These are phyloP conservation scores for Nicotiana otophora DNA, from an alignment of 257 asterid species.

Conservation along the genomic window DNA sequence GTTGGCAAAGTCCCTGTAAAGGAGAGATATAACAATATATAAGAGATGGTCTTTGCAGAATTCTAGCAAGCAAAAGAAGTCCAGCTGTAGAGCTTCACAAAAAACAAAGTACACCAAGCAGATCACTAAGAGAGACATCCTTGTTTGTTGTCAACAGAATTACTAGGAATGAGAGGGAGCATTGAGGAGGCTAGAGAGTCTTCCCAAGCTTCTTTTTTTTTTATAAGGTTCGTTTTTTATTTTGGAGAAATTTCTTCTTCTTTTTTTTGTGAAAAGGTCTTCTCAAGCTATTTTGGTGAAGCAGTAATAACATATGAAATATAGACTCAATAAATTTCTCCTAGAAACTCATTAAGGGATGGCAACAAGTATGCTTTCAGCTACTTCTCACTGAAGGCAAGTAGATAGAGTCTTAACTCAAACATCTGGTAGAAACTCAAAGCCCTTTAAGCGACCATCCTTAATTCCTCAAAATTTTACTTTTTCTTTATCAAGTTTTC, in stretches of 20 bases:
- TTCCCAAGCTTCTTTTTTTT: too few species aligned
- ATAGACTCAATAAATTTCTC: neutral
- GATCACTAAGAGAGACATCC: neutral
- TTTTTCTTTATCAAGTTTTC: too few species aligned
- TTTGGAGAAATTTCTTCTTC: too few species aligned
- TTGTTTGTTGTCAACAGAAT: neutral
- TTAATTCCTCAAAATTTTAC: neutral
- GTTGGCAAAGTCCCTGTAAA: neutral
- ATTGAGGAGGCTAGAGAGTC: neutral
- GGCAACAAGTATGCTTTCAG: neutral
- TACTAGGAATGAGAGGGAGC: neutral
- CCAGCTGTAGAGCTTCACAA: neutral
- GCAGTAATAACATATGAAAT: neutral
- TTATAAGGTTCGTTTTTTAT: too few species aligned
- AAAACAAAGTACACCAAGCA: neutral
- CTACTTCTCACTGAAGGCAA: neutral
- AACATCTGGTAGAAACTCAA: neutral
- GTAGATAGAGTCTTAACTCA: neutral
- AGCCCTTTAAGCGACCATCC: neutral
- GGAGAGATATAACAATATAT: neutral
- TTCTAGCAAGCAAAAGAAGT: neutral
- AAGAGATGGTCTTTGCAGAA: neutral
- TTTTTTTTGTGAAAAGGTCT: neutral
- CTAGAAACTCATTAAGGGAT: neutral
- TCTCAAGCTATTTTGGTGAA: neutral